Evolutionary conservation across 1,139 yeast genomes (phyloP).

Genomic region (Tardiomyces depauwii): DNA sequence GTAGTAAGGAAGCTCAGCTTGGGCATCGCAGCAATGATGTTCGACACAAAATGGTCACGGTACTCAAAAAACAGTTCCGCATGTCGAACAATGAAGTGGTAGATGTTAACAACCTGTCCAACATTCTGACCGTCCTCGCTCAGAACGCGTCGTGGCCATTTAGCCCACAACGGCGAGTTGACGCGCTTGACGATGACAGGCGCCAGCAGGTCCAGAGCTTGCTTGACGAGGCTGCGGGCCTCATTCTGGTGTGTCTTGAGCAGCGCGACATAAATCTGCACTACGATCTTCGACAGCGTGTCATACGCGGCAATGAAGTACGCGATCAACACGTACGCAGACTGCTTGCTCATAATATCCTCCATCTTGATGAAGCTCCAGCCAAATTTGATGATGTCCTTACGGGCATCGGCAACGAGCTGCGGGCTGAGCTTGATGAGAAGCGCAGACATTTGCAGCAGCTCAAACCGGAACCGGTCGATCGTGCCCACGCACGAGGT

Average conservation of each 20-base stretch:
- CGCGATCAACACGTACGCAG: slow-evolving; percentile 84
- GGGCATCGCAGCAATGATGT: slow-evolving; percentile 91
- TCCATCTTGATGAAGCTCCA: slow-evolving; percentile 91
- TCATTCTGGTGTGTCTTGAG: slow-evolving; percentile 80
- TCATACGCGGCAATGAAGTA: slow-evolving; percentile 82
- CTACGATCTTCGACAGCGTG: slow-evolving; percentile 78
- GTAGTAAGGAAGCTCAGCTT: slow-evolving; percentile 74
- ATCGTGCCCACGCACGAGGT: slow-evolving; percentile 52
- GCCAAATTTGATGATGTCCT: slow-evolving; percentile 83
- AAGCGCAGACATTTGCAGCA: slow-evolving; percentile 72
- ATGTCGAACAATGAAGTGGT: slow-evolving; percentile 81
- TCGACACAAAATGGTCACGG: slow-evolving; percentile 81
- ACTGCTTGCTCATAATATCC: slow-evolving; percentile 82
- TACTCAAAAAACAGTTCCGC: slow-evolving; percentile 76
- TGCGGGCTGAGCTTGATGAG: slow-evolving; percentile 61
- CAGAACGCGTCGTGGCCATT: slow-evolving; percentile 88
- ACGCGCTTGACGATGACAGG: slow-evolving; percentile 76
- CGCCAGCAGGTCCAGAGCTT: slow-evolving; percentile 80
- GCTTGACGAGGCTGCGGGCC: slow-evolving; percentile 71
- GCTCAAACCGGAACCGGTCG: slow-evolving; percentile 66
- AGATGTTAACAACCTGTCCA: slow-evolving; percentile 76
- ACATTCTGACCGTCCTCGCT: slow-evolving; percentile 83
- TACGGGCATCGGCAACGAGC: slow-evolving; percentile 51
- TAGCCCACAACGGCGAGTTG: slow-evolving; percentile 70
- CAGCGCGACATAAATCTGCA: slow-evolving; percentile 86